Evolutionary conservation across 768 basidiomycete species (phyloP).

Genomic region (Lentinus tigrinus): DNA sequence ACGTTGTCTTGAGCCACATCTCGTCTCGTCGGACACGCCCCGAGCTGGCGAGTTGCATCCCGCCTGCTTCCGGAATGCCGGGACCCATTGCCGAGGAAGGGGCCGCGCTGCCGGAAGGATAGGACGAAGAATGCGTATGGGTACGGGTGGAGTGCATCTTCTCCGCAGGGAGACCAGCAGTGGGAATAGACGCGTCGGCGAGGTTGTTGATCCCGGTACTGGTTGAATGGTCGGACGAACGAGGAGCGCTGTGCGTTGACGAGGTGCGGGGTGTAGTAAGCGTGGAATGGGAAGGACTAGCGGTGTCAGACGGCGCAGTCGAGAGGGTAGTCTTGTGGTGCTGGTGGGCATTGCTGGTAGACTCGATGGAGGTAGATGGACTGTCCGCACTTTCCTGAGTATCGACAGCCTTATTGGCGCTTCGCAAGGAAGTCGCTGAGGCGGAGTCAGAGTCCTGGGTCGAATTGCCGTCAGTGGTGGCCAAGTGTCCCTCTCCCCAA

Average conservation of each 20-base stretch:
- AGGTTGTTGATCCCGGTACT: neutral
- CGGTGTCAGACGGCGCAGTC: neutral
- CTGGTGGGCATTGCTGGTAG: neutral
- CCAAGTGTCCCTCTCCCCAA: conserved; percentile 35
- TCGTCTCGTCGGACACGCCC: neutral
- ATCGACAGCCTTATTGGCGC: neutral
- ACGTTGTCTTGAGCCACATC: neutral
- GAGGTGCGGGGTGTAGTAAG: neutral
- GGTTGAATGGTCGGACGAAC: neutral
- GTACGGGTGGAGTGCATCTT: neutral
- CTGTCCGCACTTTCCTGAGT: neutral
- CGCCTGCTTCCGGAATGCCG: conserved; percentile 1
- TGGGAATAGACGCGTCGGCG: conserved; percentile 2
- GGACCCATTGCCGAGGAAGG: conserved; percentile 7
- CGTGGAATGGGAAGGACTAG: neutral
- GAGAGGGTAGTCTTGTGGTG: neutral
- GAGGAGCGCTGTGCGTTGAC: neutral
- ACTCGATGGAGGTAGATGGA: neutral
- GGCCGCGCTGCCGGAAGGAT: neutral
- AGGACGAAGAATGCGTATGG: neutral
- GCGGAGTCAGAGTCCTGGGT: neutral
- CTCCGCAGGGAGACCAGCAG: conserved; percentile 14
- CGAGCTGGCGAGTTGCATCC: conserved; percentile 10
- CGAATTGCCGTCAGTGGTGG: neutral
- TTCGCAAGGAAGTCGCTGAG: neutral